phyloP scores from a whole-genome alignment of 2,329 filamentous ascomycete species.

The Aspergillus puulaauensis region DNA sequence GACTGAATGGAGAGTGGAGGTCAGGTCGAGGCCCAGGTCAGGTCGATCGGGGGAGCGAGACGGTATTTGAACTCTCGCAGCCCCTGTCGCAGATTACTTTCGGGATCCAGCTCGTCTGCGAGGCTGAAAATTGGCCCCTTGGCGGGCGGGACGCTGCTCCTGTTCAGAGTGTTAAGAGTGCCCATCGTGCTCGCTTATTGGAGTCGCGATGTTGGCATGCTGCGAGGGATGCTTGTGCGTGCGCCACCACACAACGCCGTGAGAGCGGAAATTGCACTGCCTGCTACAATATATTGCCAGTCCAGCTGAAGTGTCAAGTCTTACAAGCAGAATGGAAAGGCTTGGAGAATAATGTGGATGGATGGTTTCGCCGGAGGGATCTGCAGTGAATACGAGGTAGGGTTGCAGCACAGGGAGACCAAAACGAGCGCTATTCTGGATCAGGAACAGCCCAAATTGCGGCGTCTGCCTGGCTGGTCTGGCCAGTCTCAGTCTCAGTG shows the following conservation, averaged over 20 bases:
- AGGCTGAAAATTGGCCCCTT: neutral
- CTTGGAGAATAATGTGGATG: no score
- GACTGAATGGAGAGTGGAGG: neutral
- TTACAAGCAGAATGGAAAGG: no score
- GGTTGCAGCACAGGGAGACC: neutral
- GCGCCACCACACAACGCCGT: no score
- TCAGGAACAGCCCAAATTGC: neutral
- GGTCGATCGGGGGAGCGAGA: neutral
- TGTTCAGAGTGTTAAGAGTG: neutral
- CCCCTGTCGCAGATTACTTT: neutral
- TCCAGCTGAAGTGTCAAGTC: no score
- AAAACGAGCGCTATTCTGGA: neutral
- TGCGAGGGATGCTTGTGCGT: neutral
- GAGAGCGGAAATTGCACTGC: no score
- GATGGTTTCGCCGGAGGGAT: neutral
- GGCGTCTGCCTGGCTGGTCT: no score
- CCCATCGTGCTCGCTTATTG: neutral
- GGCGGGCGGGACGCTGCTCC: neutral
- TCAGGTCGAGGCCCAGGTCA: no score
- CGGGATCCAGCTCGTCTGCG: neutral
- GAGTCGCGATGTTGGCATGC: neutral
- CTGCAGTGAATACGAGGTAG: slow-evolving; percentile 1
- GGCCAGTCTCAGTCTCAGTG: no score
- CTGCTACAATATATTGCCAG: no score
- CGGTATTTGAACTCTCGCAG: neutral